These are phyloP conservation scores for Sisymbrium irio DNA, from an alignment of 345 rosid species.

Conservation along the genomic window DNA sequence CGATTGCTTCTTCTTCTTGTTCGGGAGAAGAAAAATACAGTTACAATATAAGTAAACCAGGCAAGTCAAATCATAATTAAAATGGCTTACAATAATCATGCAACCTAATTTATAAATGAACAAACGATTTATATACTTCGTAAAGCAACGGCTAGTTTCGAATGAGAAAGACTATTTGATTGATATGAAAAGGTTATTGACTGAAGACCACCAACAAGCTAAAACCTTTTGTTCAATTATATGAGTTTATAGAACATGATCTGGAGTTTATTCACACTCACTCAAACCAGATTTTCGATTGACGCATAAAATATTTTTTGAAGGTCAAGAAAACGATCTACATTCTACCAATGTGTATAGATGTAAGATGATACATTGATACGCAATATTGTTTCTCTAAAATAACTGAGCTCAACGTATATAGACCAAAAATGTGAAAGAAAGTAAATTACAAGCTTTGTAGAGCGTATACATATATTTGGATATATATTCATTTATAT, in stretches of 20 bases:
- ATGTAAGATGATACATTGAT: background rate
- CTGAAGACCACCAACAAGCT: background rate
- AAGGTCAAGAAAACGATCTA: background rate
- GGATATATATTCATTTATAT: background rate
- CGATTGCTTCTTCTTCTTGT: background rate
- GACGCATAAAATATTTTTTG: background rate
- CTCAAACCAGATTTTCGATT: background rate
- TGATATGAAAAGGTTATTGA: background rate
- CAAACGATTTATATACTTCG: too few relatives aligned
- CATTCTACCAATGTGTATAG: background rate
- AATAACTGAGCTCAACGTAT: background rate
- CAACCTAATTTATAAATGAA: too few relatives aligned
- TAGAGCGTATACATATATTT: background rate
- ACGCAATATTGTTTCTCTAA: background rate
- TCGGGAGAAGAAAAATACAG: too few relatives aligned
- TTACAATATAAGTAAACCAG: background rate
- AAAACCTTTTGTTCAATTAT: too few relatives aligned
- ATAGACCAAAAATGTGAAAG: background rate
- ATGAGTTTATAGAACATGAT: background rate
- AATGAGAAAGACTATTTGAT: background rate
- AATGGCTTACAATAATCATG: background rate
- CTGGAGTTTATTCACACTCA: background rate
- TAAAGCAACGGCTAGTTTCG: too few relatives aligned
- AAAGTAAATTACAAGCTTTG: background rate
- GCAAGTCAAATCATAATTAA: background rate